These are phyloP conservation scores for Cymbopogon flexuosus DNA, from an alignment of 202 grass and related monocot genomes.

Conservation along the genomic window DNA sequence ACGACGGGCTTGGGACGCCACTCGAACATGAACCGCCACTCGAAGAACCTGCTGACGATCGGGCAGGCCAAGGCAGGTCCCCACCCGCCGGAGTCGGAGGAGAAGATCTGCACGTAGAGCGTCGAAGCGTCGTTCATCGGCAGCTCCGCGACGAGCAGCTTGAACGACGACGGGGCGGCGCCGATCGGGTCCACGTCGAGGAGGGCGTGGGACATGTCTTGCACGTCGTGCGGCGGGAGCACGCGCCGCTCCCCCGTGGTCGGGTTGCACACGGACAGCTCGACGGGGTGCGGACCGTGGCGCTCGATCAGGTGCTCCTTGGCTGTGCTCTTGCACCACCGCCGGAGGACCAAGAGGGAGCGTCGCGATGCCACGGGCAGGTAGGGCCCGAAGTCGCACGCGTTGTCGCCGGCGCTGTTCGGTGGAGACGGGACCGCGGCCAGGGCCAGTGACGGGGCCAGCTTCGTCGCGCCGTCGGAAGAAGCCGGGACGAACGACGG, in stretches of 20 bases:
- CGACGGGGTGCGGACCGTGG: background rate
- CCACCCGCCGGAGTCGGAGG: background rate
- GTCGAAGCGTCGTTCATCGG: background rate
- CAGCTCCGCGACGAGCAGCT: conserved; percentile 18
- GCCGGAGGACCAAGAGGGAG: conserved; percentile 3
- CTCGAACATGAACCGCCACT: background rate
- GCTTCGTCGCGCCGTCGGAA: background rate
- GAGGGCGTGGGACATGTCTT: background rate
- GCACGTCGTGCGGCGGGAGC: conserved; percentile 8
- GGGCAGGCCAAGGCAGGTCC: background rate
- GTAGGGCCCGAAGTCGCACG: background rate
- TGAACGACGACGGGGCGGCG: background rate
- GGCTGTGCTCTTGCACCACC: background rate
- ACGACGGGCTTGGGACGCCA: background rate
- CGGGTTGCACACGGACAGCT: conserved; percentile 20
- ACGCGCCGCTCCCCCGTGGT: background rate
- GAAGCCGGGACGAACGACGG: background rate
- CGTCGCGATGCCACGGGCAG: background rate
- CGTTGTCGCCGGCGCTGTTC: background rate
- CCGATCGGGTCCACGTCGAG: background rate
- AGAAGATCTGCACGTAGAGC: conserved; percentile 28
- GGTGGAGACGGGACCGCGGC: background rate
- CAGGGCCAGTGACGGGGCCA: background rate
- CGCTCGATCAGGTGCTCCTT: background rate
- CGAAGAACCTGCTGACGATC: background rate